Conservation (phyloP, 2,329 filamentous ascomycete species). For the Ascochyta lentis region DNA sequence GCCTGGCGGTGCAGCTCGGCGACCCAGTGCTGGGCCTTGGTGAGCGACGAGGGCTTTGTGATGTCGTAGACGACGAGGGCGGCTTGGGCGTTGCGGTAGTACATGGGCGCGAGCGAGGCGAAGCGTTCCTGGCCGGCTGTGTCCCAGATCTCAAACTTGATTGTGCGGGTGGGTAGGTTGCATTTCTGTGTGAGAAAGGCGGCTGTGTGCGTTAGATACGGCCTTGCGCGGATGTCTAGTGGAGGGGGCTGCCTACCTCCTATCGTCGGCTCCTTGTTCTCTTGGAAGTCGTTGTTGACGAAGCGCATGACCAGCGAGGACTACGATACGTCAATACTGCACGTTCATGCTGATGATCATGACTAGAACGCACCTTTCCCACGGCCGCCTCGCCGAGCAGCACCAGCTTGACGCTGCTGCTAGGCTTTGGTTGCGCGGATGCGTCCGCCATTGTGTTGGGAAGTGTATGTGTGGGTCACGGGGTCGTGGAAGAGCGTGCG, state of each 20-base stretch:
- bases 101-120: constrained; percentile 96
- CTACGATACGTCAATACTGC: constrained; percentile 54
- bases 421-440: constrained; percentile 80
- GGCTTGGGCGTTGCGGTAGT: constrained; percentile 98
- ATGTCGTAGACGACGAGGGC: constrained; percentile 98
- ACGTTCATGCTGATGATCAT: neutral
- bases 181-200: constrained; percentile 99
- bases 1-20: constrained; percentile 96
- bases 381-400: constrained; percentile 96
- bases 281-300: constrained; percentile 99
- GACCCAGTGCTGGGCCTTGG: constrained; percentile 99
- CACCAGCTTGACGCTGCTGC: constrained; percentile 99
- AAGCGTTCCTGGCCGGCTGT: constrained; percentile 98
- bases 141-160: constrained; percentile 83
- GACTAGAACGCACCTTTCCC: constrained; percentile 76
- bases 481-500: neutral
- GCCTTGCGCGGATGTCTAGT: neutral
- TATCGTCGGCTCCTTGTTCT: constrained; percentile 99
- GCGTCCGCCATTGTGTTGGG: constrained; percentile 70
- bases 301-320: constrained; percentile 97
- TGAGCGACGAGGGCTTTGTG: constrained; percentile 91
- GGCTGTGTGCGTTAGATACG: constrained; percentile 59
- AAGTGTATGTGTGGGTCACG: constrained; percentile 1
- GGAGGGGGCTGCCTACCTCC: constrained; percentile 69
- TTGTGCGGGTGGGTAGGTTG: constrained; percentile 86